Base-by-base conservation (phyloP, 768 basidiomycete genomes). In the Russula sp. region DNA sequence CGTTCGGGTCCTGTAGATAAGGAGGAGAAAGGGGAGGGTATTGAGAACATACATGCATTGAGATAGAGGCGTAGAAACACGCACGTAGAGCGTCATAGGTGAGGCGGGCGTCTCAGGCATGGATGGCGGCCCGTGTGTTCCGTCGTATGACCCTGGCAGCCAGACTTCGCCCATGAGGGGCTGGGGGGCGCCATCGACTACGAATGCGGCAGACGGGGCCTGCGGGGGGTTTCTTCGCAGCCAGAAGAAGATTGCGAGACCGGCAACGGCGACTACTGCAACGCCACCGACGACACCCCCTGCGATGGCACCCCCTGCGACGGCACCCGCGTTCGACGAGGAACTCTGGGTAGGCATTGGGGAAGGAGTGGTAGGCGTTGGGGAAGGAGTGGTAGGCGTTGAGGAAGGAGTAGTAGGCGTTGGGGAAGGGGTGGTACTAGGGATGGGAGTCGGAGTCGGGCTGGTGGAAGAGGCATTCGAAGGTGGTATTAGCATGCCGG, bases 31-130 rank as follows among this genome's bases (percentile, higher is more conserved):
- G 2, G 40, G 10, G 32, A 1, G 3, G 9, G 27, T 8, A 32
- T 10, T 10, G 6, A n/a, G 11, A 37, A 34, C 8, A 32, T 13
- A 11, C 0, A 39, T 14, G 9, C 22, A 13, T 11, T 13, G 14
- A 20, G 10, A 20, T 4, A 1, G 22, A 4, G 1, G 1, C 4
- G 18, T 14, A 22, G 6, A 51, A 45, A 48, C 31, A 42, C 63
- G 45, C 8, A 64, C 63, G 16, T 64, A 64, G 39, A 64, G 16
- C 34, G 6, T 60, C 58, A 64, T 51, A 16, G 37, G 2, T 27
- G 20, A 4, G 22, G 20, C 0, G 47, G 63, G 63, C 27, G 57
- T 49, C 16, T 32, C 57, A 1, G 57, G 56, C 3, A 39, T 2
- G 14, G 49, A 53, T 5, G 57, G 3, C 3, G 27, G 11, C 9